Conservation (phyloP, 2,329 filamentous ascomycete species). For the Ophiosphaerella herpotricha region DNA sequence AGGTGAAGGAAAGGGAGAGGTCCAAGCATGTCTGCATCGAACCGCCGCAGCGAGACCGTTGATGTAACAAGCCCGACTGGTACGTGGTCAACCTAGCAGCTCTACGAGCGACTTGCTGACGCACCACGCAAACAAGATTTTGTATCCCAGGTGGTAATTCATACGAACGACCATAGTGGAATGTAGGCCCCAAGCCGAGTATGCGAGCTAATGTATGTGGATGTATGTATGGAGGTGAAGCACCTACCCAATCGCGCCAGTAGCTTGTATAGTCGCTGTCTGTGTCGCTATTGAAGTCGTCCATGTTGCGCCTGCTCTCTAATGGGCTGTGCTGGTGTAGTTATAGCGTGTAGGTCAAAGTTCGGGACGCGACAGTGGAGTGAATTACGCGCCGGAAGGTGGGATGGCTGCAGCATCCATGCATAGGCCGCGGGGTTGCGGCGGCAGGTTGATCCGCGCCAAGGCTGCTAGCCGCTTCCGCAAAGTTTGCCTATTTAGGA, state of each 20-base stretch:
- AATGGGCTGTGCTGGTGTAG: neutral
- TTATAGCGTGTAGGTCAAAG: constrained; percentile 3
- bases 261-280: constrained; percentile 99
- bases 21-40: constrained; percentile 9
- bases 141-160: neutral
- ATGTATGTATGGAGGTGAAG: constrained; percentile 9
- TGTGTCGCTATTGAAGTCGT: constrained; percentile 96
- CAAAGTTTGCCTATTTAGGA: neutral
- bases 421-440: constrained; percentile 6
- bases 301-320: constrained; percentile 63
- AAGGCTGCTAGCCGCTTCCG: neutral
- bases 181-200: constrained; percentile 1
- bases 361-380: constrained; percentile 21
- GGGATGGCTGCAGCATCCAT: constrained; percentile 14
- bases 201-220: neutral
- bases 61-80: constrained; percentile 6
- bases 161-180: neutral
- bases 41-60: constrained; percentile 9
- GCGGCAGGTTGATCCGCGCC: constrained; percentile 8
- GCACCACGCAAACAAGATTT: neutral
- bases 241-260: constrained; percentile 97
- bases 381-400: constrained; percentile 25
- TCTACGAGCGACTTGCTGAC: neutral
- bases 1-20: constrained; percentile 1
- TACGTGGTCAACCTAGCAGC: neutral